Evolutionary conservation across 1,284 basidiomycete genomes (phyloP).

Genomic region (Pascua guehoae): DNA sequence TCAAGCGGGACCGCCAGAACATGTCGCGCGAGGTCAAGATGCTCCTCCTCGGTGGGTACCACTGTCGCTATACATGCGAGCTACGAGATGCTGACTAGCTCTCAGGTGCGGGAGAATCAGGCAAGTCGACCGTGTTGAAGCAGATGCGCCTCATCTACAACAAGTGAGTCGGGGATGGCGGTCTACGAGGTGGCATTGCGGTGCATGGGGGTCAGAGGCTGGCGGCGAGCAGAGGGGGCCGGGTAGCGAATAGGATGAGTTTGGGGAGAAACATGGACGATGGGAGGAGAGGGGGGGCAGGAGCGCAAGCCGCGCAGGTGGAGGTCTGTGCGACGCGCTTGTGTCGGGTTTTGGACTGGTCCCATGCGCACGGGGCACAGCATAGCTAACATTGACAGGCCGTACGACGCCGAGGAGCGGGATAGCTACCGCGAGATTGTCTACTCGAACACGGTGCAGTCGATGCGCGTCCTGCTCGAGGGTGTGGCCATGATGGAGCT

Average conservation of each 20-base stretch:
- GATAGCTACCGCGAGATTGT: slow-evolving; percentile 98
- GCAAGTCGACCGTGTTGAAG: slow-evolving; percentile 84
- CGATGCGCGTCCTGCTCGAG: slow-evolving; percentile 92
- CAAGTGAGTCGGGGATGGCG: slow-evolving; percentile 30
- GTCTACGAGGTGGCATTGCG: not conserved
- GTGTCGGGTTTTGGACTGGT: no score
- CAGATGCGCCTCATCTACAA: slow-evolving; percentile 95
- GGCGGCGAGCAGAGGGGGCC: not conserved
- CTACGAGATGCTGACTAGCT: not conserved
- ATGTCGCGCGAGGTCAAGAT: slow-evolving; percentile 90
- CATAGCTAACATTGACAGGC: slow-evolving; percentile 35
- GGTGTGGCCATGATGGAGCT: slow-evolving; percentile 76
- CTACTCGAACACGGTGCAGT: slow-evolving; percentile 92
- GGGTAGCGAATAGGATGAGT: no score
- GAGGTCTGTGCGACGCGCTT: not conserved
- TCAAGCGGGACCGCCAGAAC: slow-evolving; percentile 85
- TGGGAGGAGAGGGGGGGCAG: not conserved
- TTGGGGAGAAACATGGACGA: no score
- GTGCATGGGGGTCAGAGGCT: not conserved
- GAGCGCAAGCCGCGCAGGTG: not conserved
- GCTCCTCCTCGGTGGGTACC: slow-evolving; percentile 59
- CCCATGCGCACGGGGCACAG: no score
- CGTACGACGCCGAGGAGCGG: slow-evolving; percentile 86
- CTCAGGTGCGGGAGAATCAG: slow-evolving; percentile 75
- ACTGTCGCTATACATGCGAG: not conserved